Evolutionary conservation across 345 rosid species (phyloP).

Genomic region (Rhodamnia argentea): DNA sequence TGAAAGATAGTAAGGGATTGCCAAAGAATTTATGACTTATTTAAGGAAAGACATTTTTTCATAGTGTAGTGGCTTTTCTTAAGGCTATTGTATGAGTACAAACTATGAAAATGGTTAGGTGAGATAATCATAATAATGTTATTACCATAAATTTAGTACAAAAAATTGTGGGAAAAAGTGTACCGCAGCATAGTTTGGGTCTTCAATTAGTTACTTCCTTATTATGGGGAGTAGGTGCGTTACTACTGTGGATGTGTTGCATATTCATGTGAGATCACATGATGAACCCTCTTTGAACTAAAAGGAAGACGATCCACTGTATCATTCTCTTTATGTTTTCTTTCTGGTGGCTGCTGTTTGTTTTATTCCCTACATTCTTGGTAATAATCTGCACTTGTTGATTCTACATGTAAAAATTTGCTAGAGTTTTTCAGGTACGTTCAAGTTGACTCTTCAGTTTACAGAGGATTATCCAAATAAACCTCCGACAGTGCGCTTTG

Average conservation of each 20-base stretch:
- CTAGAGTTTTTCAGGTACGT: slow-evolving; percentile 28
- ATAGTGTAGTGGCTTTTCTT: no score
- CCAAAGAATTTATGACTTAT: no score
- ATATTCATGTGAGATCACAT: neutral
- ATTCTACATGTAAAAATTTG: slow-evolving; percentile 22
- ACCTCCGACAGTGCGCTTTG: slow-evolving; percentile 49
- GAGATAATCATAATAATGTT: no score
- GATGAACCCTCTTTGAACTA: neutral
- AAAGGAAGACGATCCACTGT: neutral
- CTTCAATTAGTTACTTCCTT: neutral
- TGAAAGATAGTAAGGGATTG: no score
- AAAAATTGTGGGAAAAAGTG: neutral
- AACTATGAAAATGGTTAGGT: no score
- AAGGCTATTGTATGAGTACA: no score
- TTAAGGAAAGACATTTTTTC: no score
- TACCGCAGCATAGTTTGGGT: neutral
- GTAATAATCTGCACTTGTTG: slow-evolving; percentile 5
- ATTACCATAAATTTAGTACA: neutral
- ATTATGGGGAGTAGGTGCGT: neutral
- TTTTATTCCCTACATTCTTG: neutral
- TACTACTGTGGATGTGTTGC: neutral
- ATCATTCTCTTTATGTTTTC: neutral
- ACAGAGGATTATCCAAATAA: slow-evolving; percentile 53
- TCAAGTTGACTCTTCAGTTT: slow-evolving; percentile 51
- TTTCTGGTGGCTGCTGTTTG: neutral